Base-by-base conservation (phyloP, 805 yeast species). In the Nakazawaea ishiwadae region DNA sequence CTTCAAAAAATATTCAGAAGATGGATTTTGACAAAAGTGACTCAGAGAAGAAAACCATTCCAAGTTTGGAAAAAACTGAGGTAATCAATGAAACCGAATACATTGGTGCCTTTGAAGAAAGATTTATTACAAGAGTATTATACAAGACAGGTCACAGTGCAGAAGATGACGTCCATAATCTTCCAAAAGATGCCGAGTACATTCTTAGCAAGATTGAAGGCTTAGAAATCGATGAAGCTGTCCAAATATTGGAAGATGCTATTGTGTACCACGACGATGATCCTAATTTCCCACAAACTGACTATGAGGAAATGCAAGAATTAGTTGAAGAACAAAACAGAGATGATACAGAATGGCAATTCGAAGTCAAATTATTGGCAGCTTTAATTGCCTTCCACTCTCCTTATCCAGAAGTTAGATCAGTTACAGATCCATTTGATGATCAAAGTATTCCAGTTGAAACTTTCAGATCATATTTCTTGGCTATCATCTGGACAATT, bases 351-450 rank as follows among this genome's bases (percentile, higher is more conserved):
- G 38, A 33, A 19, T 62, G 70, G 67, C 45, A 44, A 8, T 50
- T 62, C 10, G 60, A 60, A 31, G 53, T 53, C 16, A 57, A 56
- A 36, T 45, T 62, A 20, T 65, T 63, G 44, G 71, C 43, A 11
- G 16, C 71, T 8, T 63, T 64, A 11, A 54, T 40, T 20, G 35
- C 44, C 39, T 39, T 39, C 41, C 68, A 67, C 41, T 73, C 81
- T 5, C 83, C 84, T 4, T 79, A 78, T 46, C 81, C 84, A 1
- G 86, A 80, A 51, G 81, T 80, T 9, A 59, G 86, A 29, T 78
- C 85, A 9, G 73, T 81, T 15, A 77, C 78, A 12, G 79, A 77
- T 14, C 73, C 79, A 9, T 62, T 50, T 38, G 84, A 79, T 48
- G 81, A 79, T 44, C 71, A 71, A 1, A 37, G 48, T 2, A 47